Evolutionary conservation across 2,329 filamentous ascomycete genomes (phyloP), one percentile per base, ranked within the genome.

Genomic region (Sarocladium oryzae): DNA sequence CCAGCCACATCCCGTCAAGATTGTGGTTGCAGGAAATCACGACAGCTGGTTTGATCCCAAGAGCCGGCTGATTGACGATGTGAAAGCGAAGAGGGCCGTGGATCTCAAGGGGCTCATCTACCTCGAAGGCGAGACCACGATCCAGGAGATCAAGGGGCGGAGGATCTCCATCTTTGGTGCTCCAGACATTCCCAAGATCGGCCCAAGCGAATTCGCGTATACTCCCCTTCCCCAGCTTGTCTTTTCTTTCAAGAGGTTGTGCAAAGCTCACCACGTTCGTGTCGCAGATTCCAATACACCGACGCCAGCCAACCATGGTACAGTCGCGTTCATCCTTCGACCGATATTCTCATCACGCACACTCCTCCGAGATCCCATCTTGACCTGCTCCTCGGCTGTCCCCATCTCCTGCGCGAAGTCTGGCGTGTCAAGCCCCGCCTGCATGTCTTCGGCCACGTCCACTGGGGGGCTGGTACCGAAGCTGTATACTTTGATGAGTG

Each of bases 21-120:
- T 96, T 21, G 79, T 91, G 32, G 82, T 97, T 28, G 82, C 83
- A 28, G 92, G 92, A 1, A 96, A 96, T 63, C 92, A 96, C 66
- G 92, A 96, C 63, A 85, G 82, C 60, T 95, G 82, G 72, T 86
- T 95, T 55, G 92, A 95, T 66, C 73, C 79, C 21, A 73, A 74
- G 30, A 82, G 81, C 13, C 77, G 87, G 3, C 67, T 65, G 15
- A 68, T 75, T 9, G 72, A 78, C 41, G 82, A 89, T 61, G 73
- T 75, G 18, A 62, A 72, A n/a, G 67, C 70, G 1, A 65, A 66
- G n/a, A 69, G 71, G 55, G 67, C 65, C 26, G 74, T 91, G 15
- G 73, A 89, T 58, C 83, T 88, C 72, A 83, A 78, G 50, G 74
- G 74, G 38, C 70, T 96, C 45, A 74, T 82, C 59, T 96, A 96